phyloP scores from a whole-genome alignment of 441 rosid genomes.

The Brassica hybrid region DNA sequence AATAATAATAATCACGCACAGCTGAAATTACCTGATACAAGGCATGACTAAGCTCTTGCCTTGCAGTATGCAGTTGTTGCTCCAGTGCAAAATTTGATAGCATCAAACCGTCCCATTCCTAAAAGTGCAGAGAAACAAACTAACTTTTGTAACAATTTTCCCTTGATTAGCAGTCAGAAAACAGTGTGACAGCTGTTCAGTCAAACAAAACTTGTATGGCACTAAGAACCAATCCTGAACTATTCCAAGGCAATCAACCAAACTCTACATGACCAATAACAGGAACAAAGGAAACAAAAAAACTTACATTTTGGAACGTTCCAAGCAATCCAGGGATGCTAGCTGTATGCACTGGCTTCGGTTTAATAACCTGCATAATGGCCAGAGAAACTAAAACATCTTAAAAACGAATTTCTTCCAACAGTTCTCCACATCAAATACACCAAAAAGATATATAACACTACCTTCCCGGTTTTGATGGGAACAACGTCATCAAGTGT shows the following conservation, averaged over 20 bases:
- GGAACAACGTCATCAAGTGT: slow-evolving; percentile 74
- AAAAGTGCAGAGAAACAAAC: too few relatives aligned
- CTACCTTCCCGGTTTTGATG: slow-evolving; percentile 72
- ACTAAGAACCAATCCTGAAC: neutral
- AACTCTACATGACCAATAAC: slow-evolving; percentile 5
- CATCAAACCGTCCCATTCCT: too few relatives aligned
- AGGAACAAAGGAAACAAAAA: neutral
- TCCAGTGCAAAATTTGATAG: too few relatives aligned
- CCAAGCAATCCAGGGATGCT: slow-evolving; percentile 96
- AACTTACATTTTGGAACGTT: slow-evolving; percentile 86
- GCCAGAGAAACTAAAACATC: neutral
- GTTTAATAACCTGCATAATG: slow-evolving; percentile 74
- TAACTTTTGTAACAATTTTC: too few relatives aligned
- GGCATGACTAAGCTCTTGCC: too few relatives aligned
- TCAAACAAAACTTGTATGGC: too few relatives aligned
- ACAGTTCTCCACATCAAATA: neutral
- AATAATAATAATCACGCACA: too few relatives aligned
- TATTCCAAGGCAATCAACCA: neutral
- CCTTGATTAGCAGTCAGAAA: too few relatives aligned
- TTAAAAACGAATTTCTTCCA: neutral
- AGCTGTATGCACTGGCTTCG: slow-evolving; percentile 80
- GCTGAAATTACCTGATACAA: too few relatives aligned
- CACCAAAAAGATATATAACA: neutral
- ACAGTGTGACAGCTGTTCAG: too few relatives aligned
- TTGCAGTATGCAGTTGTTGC: too few relatives aligned